Evolutionary conservation across 192 early-diverging fungal species (phyloP).

Genomic region (Funneliformis mosseae): DNA sequence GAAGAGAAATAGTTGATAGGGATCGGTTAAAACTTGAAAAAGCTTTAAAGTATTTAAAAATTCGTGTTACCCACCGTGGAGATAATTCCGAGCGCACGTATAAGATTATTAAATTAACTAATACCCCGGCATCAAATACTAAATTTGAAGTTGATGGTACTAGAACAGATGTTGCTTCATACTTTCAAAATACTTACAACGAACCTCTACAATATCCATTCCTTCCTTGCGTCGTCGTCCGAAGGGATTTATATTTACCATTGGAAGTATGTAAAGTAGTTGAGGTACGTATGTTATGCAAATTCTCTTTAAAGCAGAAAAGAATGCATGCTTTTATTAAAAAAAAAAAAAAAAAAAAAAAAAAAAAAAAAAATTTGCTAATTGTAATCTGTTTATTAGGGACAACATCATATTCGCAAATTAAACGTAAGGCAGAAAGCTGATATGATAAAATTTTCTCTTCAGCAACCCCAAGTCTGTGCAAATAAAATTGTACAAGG

Average conservation of each 20-base stretch:
- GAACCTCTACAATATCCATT: constrained; percentile 70
- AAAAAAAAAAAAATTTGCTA: too few relatives aligned
- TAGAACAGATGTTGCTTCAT: constrained; percentile 71
- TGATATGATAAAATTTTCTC: too few relatives aligned
- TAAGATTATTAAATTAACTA: constrained; percentile 67
- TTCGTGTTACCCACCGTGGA: constrained; percentile 62
- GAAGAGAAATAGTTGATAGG: constrained; percentile 46
- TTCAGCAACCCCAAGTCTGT: too few relatives aligned
- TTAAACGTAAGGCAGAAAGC: too few relatives aligned
- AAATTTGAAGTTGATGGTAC: constrained; percentile 64
- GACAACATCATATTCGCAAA: too few relatives aligned
- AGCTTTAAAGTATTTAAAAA: constrained; percentile 50
- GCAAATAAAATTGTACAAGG: too few relatives aligned
- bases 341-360: too few relatives aligned
- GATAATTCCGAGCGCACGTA: constrained; percentile 65
- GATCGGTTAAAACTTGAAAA: constrained; percentile 51
- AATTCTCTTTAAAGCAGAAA: too few relatives aligned
- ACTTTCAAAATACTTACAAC: constrained; percentile 78
- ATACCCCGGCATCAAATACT: constrained; percentile 65
- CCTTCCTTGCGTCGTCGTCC: constrained; percentile 80
- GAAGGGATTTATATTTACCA: constrained; percentile 72
- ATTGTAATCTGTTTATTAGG: too few relatives aligned
- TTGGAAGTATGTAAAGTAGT: constrained; percentile 90
- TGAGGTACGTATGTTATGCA: constrained; percentile 16
- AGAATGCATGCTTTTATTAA: too few relatives aligned